These are phyloP conservation scores for Diplogelasinospora grovesii DNA, from an alignment of 495 filamentous ascomycete species.

Conservation along the genomic window DNA sequence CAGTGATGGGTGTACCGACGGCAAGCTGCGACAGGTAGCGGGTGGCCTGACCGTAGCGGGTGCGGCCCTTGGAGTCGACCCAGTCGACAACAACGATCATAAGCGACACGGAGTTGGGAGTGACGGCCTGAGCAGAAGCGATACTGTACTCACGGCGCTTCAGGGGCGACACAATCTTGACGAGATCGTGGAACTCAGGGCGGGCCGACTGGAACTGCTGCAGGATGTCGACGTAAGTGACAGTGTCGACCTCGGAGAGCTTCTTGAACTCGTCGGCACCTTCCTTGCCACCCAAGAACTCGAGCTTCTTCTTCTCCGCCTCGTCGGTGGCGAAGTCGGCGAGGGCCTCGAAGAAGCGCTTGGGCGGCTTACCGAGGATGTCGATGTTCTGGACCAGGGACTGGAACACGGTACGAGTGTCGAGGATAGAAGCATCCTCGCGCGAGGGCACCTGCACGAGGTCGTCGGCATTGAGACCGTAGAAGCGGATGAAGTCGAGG, in stretches of 20 bases:
- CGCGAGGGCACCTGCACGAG: constrained; percentile 87
- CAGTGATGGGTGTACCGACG: constrained; percentile 72
- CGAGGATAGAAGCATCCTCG: constrained; percentile 67
- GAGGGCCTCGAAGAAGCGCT: constrained; percentile 92
- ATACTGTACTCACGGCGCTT: constrained; percentile 98
- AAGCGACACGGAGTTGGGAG: constrained; percentile 76
- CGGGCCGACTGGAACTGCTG: constrained; percentile 83
- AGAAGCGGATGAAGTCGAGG: constrained; percentile 77
- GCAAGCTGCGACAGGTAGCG: constrained; percentile 72
- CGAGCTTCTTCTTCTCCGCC: constrained; percentile 72
- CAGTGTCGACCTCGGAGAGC: constrained; percentile 84
- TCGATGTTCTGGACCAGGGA: constrained; percentile 89
- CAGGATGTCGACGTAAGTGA: constrained; percentile 87
- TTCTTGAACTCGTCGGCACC: constrained; percentile 93
- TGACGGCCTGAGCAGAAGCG: constrained; percentile 89
- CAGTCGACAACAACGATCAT: constrained; percentile 98
- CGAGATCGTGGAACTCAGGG: constrained; percentile 84
- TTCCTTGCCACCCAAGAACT: constrained; percentile 69
- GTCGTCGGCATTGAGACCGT: constrained; percentile 73
- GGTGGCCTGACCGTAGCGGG: constrained; percentile 88
- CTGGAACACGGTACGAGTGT: constrained; percentile 92
- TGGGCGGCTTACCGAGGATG: constrained; percentile 93
- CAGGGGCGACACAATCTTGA: constrained; percentile 79
- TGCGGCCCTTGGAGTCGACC: constrained; percentile 80
- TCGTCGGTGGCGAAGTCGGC: constrained; percentile 80